Conservation (phyloP, 1,139 yeast species). For the Geotrichum bryndzae region DNA sequence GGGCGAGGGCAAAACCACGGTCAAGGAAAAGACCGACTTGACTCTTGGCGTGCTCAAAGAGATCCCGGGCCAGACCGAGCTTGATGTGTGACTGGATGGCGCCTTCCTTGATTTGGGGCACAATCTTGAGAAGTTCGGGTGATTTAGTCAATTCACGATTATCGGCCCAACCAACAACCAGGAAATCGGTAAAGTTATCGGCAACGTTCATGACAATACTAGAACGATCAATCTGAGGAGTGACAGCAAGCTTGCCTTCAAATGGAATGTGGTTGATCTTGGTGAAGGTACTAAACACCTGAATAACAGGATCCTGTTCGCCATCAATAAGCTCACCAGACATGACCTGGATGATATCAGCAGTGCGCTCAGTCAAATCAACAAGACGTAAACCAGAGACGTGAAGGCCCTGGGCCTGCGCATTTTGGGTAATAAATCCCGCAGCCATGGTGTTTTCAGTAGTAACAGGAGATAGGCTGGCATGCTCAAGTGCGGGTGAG, state of each 20-base stretch:
- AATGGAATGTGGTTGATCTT: slow-evolving; percentile 47
- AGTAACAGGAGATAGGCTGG: slow-evolving; percentile 20
- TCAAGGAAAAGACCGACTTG: slow-evolving; percentile 18
- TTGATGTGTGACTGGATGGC: slow-evolving; percentile 13
- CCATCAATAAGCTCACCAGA: slow-evolving; percentile 33
- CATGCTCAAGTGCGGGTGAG: slow-evolving; percentile 25
- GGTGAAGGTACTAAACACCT: slow-evolving; percentile 50
- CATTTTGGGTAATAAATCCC: slow-evolving; percentile 20
- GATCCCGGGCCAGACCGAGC: slow-evolving; percentile 15
- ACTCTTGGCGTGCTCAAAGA: slow-evolving; percentile 11
- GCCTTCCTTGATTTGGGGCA: slow-evolving; percentile 14
- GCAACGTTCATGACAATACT: slow-evolving; percentile 24
- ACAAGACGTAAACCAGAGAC: slow-evolving; percentile 54
- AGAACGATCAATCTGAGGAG: slow-evolving; percentile 41
- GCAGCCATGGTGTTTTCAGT: slow-evolving; percentile 23
- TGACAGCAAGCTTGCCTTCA: slow-evolving; percentile 48
- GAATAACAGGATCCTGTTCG: slow-evolving; percentile 45
- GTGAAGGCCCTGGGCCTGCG: slow-evolving; percentile 31
- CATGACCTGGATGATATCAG: slow-evolving; percentile 63
- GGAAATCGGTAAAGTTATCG: slow-evolving; percentile 17
- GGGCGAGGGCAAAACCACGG: slow-evolving; percentile 17
- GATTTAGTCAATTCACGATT: slow-evolving; percentile 5
- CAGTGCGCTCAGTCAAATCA: slow-evolving; percentile 59
- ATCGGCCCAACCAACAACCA: slow-evolving; percentile 23
- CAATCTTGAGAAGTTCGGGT: slow-evolving; percentile 9